Conservation (phyloP, 2,329 filamentous ascomycete species). For the Nemania serpens region DNA sequence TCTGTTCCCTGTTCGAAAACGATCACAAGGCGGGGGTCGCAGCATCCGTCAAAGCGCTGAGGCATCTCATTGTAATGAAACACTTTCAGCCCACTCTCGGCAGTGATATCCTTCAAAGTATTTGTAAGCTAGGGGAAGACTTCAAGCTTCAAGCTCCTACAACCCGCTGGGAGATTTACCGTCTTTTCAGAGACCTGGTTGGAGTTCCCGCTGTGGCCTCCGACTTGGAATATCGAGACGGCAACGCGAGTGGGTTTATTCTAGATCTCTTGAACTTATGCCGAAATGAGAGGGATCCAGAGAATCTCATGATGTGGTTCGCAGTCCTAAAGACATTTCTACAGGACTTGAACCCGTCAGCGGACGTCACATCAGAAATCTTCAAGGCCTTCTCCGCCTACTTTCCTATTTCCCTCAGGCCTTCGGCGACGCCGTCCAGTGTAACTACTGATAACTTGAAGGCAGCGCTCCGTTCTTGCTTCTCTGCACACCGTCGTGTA, state of each 20-base stretch:
- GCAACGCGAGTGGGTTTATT: constrained; percentile 52
- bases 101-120: constrained; percentile 53
- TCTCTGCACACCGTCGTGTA: constrained; percentile 54
- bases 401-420: constrained; percentile 63
- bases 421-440: constrained; percentile 52
- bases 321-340: constrained; percentile 53
- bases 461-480: constrained; percentile 56
- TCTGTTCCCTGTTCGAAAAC: constrained; percentile 62
- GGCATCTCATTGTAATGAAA: constrained; percentile 54
- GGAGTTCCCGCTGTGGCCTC: constrained; percentile 48
- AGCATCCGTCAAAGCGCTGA: constrained; percentile 58
- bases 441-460: constrained; percentile 64
- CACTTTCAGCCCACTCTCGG: constrained; percentile 55
- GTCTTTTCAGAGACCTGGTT: constrained; percentile 52
- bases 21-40: constrained; percentile 64
- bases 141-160: constrained; percentile 58
- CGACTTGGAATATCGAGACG: constrained; percentile 52
- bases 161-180: constrained; percentile 58
- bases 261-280: constrained; percentile 56
- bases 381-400: constrained; percentile 63
- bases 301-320: constrained; percentile 63
- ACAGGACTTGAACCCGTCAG: constrained; percentile 49
- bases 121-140: constrained; percentile 59
- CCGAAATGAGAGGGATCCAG: constrained; percentile 60
- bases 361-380: constrained; percentile 53